Evolutionary conservation across 345 rosid genomes (phyloP), one percentile per base, ranked within the genome.

Genomic region (Microthlaspi erraticum): DNA sequence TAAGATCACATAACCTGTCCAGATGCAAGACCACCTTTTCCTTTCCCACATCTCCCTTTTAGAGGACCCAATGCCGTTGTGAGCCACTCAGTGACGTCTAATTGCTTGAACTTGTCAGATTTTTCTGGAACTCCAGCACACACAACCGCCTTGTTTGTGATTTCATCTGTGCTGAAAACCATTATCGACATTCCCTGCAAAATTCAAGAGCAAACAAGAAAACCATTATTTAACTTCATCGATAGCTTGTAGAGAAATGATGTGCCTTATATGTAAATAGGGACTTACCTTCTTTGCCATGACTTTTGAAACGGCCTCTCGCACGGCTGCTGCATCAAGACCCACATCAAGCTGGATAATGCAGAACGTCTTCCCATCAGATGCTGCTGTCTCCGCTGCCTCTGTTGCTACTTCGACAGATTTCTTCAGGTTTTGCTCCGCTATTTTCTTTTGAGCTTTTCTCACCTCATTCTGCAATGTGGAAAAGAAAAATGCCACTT

Each of bases 81-180:
- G 66, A 94, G 68, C 99, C 99, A 94, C 46, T 91, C 96, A 3
- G 98, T 84, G 31, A 89, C 93, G 49, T 94, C 95, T 77, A 94
- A 78, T 72, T 74, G 77, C 79, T 86, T 82, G 75, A 71, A 78
- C 60, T 77, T 64, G 34, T 81, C 83, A 2, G 83, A 81, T 61
- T 91, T 89, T 62, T 78, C 89, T 0, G 92, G 96, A 46, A 91
- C 93, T 13, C 96, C 97, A 0, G 99, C 99, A 64, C 95, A 94
- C 7, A 89, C 99, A 16, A 87, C 83, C 9, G 87, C 96, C 84
- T 94, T 94, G 70, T 94, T 91, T 60, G 92, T 85, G 19, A 59
- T 75, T 83, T 91, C 88, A 81, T 94, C 98, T 4, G 77, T 81
- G 71, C 96, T 91, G 78, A 91, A 89, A 34, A 88, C 92, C 99